Percentiles rank a stretch among this genome's conserved stretches.
These are phyloP conservation scores for Panellus pusillus DNA, from an alignment of 768 basidiomycete species.

Conservation along the genomic window DNA sequence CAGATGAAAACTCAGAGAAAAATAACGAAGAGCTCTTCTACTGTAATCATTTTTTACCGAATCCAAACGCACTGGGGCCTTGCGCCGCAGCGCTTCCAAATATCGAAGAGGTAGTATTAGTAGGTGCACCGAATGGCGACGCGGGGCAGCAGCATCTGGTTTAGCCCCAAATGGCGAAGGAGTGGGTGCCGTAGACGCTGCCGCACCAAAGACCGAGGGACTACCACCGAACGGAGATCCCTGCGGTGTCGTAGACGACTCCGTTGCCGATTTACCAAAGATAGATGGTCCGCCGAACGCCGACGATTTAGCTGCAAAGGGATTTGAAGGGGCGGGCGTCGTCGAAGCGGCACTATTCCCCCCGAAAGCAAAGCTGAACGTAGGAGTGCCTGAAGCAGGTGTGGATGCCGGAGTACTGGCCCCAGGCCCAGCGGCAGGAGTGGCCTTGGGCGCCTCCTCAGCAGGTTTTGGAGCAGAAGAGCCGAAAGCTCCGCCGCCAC, in stretches of 20 bases:
- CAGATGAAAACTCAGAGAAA: slow-evolving; percentile 2
- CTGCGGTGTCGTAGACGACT: slow-evolving; percentile 21
- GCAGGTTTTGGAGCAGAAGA: slow-evolving; percentile 7
- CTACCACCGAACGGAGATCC: slow-evolving; percentile 12
- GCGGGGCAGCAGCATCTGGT: slow-evolving; percentile 23
- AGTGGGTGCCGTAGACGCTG: slow-evolving; percentile 4
- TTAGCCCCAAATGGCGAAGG: slow-evolving; percentile 3
- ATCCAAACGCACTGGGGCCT: slow-evolving; percentile 33
- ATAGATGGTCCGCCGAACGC: slow-evolving; percentile 20
- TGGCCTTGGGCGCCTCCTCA: slow-evolving; percentile 9
- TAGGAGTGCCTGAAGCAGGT: slow-evolving; percentile 14
- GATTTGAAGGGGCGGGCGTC: slow-evolving; percentile 16
- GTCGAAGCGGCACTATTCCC: slow-evolving; percentile 22
- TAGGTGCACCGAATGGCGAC: slow-evolving; percentile 29
- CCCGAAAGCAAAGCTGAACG: slow-evolving; percentile 18
- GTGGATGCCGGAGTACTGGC: slow-evolving; percentile 13
- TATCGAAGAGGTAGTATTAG: slow-evolving; percentile 2
- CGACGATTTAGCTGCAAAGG: slow-evolving; percentile 18
- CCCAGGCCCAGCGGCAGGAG: background rate
- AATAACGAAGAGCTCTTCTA: slow-evolving; percentile 7
- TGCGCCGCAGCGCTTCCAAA: slow-evolving; percentile 13
- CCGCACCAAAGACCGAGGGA: slow-evolving; percentile 14
- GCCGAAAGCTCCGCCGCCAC: background rate
- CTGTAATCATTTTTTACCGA: slow-evolving; percentile 24
- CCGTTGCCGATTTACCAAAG: slow-evolving; percentile 18